A percentile compares a stretch with the other conserved stretches of the same genome.
Conservation (phyloP, 306 rosid species). For the Rosa persica region DNA sequence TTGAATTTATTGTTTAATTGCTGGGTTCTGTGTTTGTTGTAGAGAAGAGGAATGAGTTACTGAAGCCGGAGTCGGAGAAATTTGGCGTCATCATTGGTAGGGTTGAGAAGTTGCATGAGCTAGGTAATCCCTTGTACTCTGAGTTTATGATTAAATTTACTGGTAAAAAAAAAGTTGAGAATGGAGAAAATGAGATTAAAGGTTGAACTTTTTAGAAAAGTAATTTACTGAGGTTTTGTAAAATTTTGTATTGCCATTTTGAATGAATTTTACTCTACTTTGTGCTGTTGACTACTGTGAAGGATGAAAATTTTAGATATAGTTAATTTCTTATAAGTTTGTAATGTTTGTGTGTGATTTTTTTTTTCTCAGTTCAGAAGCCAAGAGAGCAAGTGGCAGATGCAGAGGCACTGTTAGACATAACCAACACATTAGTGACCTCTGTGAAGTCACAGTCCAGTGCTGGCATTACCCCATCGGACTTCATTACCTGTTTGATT, state of each 20-base stretch:
- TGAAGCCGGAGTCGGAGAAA: slow-evolving; percentile 42
- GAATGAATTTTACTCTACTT: not conserved
- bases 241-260: not conserved
- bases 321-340: not conserved
- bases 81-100: slow-evolving; percentile 47
- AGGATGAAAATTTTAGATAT: not conserved
- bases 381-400: slow-evolving; percentile 90
- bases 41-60: slow-evolving; percentile 66
- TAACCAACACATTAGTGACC: slow-evolving; percentile 49
- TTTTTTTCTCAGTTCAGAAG: slow-evolving; percentile 58
- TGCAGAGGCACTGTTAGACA: slow-evolving; percentile 70
- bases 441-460: slow-evolving; percentile 57
- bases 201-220: not conserved
- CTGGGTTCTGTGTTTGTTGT: slow-evolving; percentile 10
- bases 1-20: not conserved
- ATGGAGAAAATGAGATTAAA: not conserved
- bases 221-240: not conserved
- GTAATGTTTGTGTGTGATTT: not conserved
- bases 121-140: slow-evolving; percentile 35
- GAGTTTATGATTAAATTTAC: not conserved
- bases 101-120: slow-evolving; percentile 59
- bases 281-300: not conserved
- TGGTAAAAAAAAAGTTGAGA: not conserved
- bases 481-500: slow-evolving; percentile 57
- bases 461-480: slow-evolving; percentile 67